Evolutionary conservation across 2,329 filamentous ascomycete genomes (phyloP).

Genomic region (Exophiala sp.): DNA sequence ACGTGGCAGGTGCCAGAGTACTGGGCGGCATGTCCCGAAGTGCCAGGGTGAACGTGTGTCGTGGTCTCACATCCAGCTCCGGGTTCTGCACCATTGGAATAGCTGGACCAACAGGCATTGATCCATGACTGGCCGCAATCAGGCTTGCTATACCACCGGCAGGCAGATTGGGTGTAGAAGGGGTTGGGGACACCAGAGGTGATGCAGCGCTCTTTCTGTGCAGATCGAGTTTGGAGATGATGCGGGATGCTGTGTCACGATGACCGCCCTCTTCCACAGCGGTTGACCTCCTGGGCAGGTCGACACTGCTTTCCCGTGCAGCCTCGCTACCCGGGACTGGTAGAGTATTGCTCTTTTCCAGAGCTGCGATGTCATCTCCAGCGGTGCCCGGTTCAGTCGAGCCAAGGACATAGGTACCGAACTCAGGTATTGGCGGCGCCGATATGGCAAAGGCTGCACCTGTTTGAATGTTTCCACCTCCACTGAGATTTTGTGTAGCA

Average conservation of each 20-base stretch:
- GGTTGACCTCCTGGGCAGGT: constrained; percentile 58
- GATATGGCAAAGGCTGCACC: constrained; percentile 90
- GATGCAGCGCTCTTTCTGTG: constrained; percentile 71
- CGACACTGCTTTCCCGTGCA: constrained; percentile 65
- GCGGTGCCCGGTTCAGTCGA: constrained; percentile 52
- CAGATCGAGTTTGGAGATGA: constrained; percentile 89
- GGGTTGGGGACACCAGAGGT: constrained; percentile 41
- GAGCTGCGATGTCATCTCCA: constrained; percentile 46
- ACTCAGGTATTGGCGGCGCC: constrained; percentile 81
- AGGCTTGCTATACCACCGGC: constrained; percentile 75
- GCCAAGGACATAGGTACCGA: constrained; percentile 75
- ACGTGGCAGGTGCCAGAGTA: constrained; percentile 73
- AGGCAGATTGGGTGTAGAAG: constrained; percentile 35
- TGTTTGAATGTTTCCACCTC: constrained; percentile 43
- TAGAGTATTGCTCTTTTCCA: constrained; percentile 64
- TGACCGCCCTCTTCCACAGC: constrained; percentile 67
- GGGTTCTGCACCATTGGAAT: constrained; percentile 35
- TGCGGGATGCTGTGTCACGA: constrained; percentile 77
- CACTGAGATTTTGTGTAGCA: constrained; percentile 48
- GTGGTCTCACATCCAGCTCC: constrained; percentile 37
- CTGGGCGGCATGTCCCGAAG: constrained; percentile 52
- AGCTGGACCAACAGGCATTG: constrained; percentile 63
- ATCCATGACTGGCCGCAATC: constrained; percentile 77
- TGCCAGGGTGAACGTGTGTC: constrained; percentile 31
- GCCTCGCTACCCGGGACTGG: constrained; percentile 62